These are phyloP conservation scores for Myxozyma geophila DNA, from an alignment of 805 yeast species.

Conservation along the genomic window DNA sequence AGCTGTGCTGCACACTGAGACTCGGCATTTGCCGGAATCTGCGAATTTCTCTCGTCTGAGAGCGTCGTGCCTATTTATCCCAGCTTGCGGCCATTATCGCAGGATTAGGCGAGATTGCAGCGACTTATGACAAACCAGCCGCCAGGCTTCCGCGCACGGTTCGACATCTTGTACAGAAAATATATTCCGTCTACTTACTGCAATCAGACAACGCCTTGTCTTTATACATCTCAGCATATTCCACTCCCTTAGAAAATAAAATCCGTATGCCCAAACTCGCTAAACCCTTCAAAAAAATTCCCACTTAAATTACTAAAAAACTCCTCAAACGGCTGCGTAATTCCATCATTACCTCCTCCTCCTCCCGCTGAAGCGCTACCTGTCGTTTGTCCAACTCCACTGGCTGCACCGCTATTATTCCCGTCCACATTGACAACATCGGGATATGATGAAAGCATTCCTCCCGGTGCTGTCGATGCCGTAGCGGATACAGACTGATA, in stretches of 20 bases:
- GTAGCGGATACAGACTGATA: no score
- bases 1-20: no score
- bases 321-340: constrained; percentile 23
- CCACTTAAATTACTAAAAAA: constrained; percentile 19
- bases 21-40: no score
- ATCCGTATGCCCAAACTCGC: constrained; percentile 16
- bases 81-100: no score
- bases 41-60: no score
- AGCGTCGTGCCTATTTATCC: no score
- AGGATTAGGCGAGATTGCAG: no score
- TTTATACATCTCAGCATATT: no score
- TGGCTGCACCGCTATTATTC: neutral
- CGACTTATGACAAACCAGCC: no score
- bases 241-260: constrained; percentile 13
- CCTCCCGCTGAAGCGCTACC: neutral
- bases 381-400: neutral
- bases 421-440: neutral
- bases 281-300: constrained; percentile 28
- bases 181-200: neutral
- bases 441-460: neutral
- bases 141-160: no score
- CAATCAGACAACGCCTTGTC: neutral
- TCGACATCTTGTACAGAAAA: no score
- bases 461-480: neutral
- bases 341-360: constrained; percentile 6